Evolutionary conservation across 2,329 filamentous ascomycete genomes (phyloP).

Genomic region (Fusarium sp.): DNA sequence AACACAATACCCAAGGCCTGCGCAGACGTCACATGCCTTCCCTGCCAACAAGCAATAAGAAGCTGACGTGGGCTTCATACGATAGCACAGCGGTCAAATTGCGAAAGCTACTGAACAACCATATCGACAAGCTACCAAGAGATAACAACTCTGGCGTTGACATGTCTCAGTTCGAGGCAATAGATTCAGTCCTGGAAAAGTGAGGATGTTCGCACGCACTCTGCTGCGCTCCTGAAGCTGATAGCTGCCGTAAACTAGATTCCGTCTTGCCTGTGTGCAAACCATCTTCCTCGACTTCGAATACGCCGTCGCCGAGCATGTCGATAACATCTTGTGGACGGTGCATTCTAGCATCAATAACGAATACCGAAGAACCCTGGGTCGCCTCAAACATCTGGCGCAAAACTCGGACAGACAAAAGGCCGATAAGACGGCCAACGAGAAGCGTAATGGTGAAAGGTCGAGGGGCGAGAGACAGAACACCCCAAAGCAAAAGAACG

Average conservation of each 20-base stretch:
- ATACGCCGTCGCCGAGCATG: conserved; percentile 67
- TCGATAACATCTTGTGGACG: conserved; percentile 80
- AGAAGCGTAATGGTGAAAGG: conserved; percentile 41
- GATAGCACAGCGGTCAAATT: conserved; percentile 55
- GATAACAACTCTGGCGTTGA: conserved; percentile 50
- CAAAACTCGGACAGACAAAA: conserved; percentile 64
- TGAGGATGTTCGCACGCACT: conserved; percentile 42
- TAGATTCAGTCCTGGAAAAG: conserved; percentile 56
- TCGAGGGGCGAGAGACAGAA: conserved; percentile 39
- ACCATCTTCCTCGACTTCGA: conserved; percentile 77
- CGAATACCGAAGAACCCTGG: conserved; percentile 76
- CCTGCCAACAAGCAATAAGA: conserved; percentile 28
- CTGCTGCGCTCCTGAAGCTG: conserved; percentile 22
- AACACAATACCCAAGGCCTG: conserved; percentile 12
- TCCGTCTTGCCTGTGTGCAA: conserved; percentile 75
- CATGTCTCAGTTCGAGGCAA: conserved; percentile 54
- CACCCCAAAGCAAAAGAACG: conserved; percentile 36
- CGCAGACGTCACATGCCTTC: conserved; percentile 8
- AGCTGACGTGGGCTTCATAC: conserved; percentile 31
- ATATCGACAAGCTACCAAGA: conserved; percentile 55
- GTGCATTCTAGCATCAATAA: conserved; percentile 80
- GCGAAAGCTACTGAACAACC: conserved; percentile 54
- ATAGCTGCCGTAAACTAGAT: conserved; percentile 54
- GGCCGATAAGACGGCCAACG: conserved; percentile 36
- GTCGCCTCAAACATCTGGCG: conserved; percentile 60